Evolutionary conservation across 148 eudicot genomes (phyloP), one percentile per base, ranked within the genome.

Genomic region (Diospyros kaki): DNA sequence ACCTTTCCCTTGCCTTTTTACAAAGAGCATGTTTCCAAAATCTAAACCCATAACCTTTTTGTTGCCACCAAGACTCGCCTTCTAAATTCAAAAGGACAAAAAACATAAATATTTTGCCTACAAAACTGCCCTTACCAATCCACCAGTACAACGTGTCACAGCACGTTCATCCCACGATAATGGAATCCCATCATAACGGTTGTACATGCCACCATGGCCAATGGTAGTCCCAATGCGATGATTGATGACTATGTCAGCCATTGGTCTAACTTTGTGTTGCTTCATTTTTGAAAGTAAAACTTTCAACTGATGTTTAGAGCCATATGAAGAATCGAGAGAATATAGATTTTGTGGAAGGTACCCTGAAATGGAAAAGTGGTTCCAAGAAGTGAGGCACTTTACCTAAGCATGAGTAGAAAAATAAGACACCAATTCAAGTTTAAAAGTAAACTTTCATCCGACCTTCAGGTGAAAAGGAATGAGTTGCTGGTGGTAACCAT

Each of bases 241-340:
- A 79, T 94, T 94, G 68, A 94, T 88, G 78, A 94, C 95, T 64
- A 94, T 90, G 79, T 94, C 98, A 73, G 97, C 98, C 98, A 94
- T 94, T 48, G 97, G 77, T 77, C 98, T 86, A 78, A 94, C 88
- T 74, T 92, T 88, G 77, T 81, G 81, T 73, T 89, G 88, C 81
- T 84, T 90, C 95, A 94, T 84, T 77, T 86, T 90, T 41, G 87
- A 78, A 65, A 94, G 90, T 77, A 94, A 79, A 72, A 90, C 88
- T 74, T 85, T 90, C 73, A 94, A 82, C 60, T 68, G 84, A 43
- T 81, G 66, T 73, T 91, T 95, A 77, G 95, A 91, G 65, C 98
- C 98, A 82, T 94, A 94, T 58, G 89, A 84, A 67, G 97, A 87
- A 81, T 94, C 73, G 9, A 91, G 95, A 60, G 98, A 91, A 76